Evolutionary conservation across 23 red algal genomes (phyloP), one percentile per base, ranked within the genome.

Genomic region (Gracilaria domingensis): DNA sequence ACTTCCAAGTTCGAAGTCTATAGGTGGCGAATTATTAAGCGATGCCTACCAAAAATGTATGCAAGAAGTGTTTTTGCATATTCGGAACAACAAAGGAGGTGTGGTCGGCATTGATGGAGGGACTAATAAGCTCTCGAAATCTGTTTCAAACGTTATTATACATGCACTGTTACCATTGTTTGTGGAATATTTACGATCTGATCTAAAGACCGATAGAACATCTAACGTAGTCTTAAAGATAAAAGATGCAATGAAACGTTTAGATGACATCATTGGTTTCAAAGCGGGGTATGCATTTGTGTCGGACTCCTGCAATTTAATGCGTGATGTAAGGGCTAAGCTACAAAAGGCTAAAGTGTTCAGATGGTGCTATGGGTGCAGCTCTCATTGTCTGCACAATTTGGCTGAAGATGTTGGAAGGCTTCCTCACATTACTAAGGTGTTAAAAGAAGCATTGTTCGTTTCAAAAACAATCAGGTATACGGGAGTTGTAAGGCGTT

Each of bases 51-150:
- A n/a, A n/a, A n/a, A n/a, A n/a, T n/a, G n/a, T n/a, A n/a, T n/a
- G n/a, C n/a, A n/a, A n/a, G n/a, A n/a, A n/a, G n/a, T n/a, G n/a
- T n/a, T n/a, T n/a, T n/a, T n/a, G n/a, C n/a, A n/a, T n/a, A n/a
- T 45, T 45, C 42, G 11, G 11, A 45, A 45, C 5, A 11, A 45
- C 42, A 11, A 45, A 45, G 42, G 54, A 4, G 67, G 67, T 14
- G 67, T 74, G 4, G 3, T 74, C 17, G 67, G 67, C 21, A 74
- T 74, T 74, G 67, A 74, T 74, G 67, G 67, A 11, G 16, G 8
- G 18, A 74, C 67, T 11, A 74, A 74, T 29, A 13, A 11, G 34
- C 8, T 74, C 2, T 38, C 67, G 4, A 74, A 74, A 20, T 74
- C 67, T 45, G 4, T 74, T 3, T 16, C 7, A 4, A 74, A 8